A percentile compares a stretch with the other conserved stretches of the same genome.
These are phyloP conservation scores for Arctium minus DNA, from an alignment of 129 eudicot species.

Conservation along the genomic window DNA sequence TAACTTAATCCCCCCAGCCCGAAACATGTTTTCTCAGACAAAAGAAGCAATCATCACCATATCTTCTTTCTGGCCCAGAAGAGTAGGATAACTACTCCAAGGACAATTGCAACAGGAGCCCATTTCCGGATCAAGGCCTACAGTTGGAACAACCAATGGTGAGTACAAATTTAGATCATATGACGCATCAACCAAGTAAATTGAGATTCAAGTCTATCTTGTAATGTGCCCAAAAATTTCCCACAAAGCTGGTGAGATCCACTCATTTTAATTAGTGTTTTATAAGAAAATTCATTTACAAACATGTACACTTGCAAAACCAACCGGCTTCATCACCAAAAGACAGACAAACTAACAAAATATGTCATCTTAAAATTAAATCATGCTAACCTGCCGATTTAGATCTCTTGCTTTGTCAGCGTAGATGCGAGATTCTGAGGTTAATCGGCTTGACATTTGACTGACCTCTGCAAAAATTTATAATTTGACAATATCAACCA, in stretches of 20 bases:
- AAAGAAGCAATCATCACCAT: slow-evolving; percentile 51
- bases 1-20: neutral
- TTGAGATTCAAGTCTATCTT: neutral
- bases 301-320: too few relatives aligned
- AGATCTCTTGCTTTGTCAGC: slow-evolving; percentile 93
- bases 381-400: slow-evolving; percentile 76
- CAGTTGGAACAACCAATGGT: neutral
- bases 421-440: slow-evolving; percentile 93
- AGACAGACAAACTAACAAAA: slow-evolving; percentile 1
- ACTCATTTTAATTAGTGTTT: neutral
- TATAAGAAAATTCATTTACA: too few relatives aligned
- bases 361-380: neutral
- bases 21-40: neutral
- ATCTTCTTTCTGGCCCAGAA: slow-evolving; percentile 74
- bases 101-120: slow-evolving; percentile 93
- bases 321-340: neutral
- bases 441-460: slow-evolving; percentile 93
- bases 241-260: too few relatives aligned
- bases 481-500: neutral
- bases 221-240: neutral
- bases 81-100: slow-evolving; percentile 78
- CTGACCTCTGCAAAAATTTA: slow-evolving; percentile 79
- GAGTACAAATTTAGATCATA: neutral
- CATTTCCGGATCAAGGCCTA: slow-evolving; percentile 89
- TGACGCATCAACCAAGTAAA: neutral